Evolutionary conservation across 192 early-diverging fungal genomes (phyloP), one percentile per base, ranked within the genome.

Genomic region (Gryganskiella cystojenkinii): DNA sequence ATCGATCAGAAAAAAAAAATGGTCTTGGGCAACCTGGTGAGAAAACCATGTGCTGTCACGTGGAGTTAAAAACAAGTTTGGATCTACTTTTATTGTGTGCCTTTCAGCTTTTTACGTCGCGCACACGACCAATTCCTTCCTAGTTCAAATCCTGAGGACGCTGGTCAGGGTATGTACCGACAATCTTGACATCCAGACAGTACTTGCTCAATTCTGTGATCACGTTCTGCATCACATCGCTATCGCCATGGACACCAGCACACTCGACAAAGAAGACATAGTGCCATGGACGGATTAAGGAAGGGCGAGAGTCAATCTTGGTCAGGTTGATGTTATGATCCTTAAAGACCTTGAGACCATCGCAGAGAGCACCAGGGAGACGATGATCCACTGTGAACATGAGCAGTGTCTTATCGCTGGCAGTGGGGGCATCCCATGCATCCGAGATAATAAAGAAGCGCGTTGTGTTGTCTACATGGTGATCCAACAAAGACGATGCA

Each of bases 221-320:
- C 0, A 95, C 95, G 20, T 70, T 72, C 17, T 80, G 70, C 17
- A 97, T 89, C 14, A 86, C 83, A 15, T 73, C 80, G 69, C 94
- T 90, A 22, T 89, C 83, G 43, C 83, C 82, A 71, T 98, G 95
- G 11, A 78, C 61, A 10, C 96, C 97, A 33, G 86, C 84, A 57
- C 93, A 90, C 73, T 99, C 96, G 35, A 97, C 87, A 87, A 98
- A 95, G 80, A 97, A 99, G 63, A 93, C 89, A 80, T 96, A 99
- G 74, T 98, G 94, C 95, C 95, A 97, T 64, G 87, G 89, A 33
- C 89, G 83, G 61, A 88, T 79, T 20, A 89, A 81, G 44, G 91
- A 91, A 3, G 97, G 97, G 34, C 95, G 88, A 51, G 95, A 93
- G 80, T 98, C 95, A 74, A 98, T 96, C 42, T 93, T 94, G 28